Conservation (phyloP, 2,329 filamentous ascomycete species). For the Gnomoniopsis smithogilvyi region DNA sequence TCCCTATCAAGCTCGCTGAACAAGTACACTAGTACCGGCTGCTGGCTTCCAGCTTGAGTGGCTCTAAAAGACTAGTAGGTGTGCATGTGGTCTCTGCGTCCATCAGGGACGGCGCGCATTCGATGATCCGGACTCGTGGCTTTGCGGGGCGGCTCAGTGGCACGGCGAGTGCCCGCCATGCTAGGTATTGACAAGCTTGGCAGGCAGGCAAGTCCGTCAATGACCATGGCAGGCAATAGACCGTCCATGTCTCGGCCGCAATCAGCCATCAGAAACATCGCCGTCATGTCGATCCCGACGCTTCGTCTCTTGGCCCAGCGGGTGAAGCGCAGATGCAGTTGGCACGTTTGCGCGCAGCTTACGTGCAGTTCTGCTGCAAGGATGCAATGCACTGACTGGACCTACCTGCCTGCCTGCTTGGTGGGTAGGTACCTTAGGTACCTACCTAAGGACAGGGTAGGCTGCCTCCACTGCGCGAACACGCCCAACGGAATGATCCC, state of each 20-base stretch:
- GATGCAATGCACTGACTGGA: not conserved
- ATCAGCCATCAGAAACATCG: slow-evolving; percentile 5
- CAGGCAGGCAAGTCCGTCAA: too few species aligned
- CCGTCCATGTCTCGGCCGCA: slow-evolving; percentile 3
- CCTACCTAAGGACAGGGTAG: too few species aligned
- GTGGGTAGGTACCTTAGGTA: too few species aligned
- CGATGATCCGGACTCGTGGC: not conserved
- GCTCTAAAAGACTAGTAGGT: not conserved
- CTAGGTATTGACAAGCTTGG: too few species aligned
- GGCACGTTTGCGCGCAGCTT: not conserved
- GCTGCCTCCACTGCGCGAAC: too few species aligned
- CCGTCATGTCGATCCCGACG: not conserved
- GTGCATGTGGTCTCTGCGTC: not conserved
- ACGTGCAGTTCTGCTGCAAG: not conserved
- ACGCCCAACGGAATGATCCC: too few species aligned
- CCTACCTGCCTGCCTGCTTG: too few species aligned
- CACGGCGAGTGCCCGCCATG: not conserved
- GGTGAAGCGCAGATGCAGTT: not conserved
- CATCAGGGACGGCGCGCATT: not conserved
- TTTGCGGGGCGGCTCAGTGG: not conserved
- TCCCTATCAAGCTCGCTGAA: slow-evolving; percentile 4
- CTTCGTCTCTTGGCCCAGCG: not conserved
- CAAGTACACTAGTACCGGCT: slow-evolving; percentile 13
- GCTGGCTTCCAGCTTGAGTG: slow-evolving; percentile 9
- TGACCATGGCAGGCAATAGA: too few species aligned